Conservation (phyloP, 2,329 filamentous ascomycete species). For the Ceratocystis cacaofunesta region DNA sequence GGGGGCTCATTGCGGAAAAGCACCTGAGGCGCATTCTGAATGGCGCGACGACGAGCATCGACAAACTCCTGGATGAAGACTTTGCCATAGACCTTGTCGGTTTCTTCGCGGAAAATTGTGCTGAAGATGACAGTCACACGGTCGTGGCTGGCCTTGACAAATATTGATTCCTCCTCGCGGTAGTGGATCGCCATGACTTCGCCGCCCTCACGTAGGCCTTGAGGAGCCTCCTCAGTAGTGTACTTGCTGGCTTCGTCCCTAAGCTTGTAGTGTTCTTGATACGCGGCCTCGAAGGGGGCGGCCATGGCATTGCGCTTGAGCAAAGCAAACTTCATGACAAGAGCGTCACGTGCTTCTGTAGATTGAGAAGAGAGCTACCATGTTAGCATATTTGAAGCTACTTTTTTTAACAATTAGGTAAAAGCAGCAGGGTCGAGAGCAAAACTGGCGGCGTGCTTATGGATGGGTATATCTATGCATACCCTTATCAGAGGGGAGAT, state of each 20-base stretch:
- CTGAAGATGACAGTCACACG: constrained; percentile 98
- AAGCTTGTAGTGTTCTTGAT: constrained; percentile 76
- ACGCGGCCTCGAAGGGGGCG: constrained; percentile 92
- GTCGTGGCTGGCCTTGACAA: constrained; percentile 94
- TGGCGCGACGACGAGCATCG: constrained; percentile 81
- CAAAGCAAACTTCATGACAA: constrained; percentile 75
- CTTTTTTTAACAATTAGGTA: not conserved
- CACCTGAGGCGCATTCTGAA: constrained; percentile 96
- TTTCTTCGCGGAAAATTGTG: constrained; percentile 95
- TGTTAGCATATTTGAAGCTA: not conserved
- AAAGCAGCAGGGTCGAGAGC: not conserved
- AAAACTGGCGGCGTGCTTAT: not conserved
- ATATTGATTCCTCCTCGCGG: constrained; percentile 96
- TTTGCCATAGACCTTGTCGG: constrained; percentile 92
- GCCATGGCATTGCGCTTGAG: constrained; percentile 98
- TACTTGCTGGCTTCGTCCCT: constrained; percentile 83
- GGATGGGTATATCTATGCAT: constrained; percentile 18
- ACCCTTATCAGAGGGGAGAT: constrained; percentile 68
- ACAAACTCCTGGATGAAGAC: constrained; percentile 99
- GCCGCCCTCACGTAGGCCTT: constrained; percentile 77
- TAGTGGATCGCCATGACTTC: constrained; percentile 95
- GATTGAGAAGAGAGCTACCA: not conserved
- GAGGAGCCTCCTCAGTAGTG: constrained; percentile 83
- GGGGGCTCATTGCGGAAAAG: constrained; percentile 91
- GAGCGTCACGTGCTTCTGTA: constrained; percentile 65